These are phyloP conservation scores for Aphanomyces cochlioides DNA, from an alignment of 352 stramenopile genomes.

Conservation along the genomic window DNA sequence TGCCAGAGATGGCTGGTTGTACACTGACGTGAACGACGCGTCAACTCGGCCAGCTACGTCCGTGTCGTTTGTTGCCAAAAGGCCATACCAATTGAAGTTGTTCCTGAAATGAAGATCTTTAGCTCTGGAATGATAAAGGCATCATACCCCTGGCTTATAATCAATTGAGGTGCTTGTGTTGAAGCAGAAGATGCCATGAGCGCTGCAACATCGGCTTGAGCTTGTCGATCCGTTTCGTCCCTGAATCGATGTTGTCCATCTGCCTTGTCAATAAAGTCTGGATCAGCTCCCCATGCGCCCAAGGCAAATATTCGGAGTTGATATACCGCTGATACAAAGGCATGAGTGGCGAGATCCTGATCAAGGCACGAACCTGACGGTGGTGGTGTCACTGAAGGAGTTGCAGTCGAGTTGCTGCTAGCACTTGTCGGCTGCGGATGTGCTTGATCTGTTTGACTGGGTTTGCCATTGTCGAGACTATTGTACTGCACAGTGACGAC, in stretches of 20 bases:
- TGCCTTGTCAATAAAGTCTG: slow-evolving; percentile 31
- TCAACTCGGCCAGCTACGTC: slow-evolving; percentile 34
- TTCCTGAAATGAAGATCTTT: slow-evolving; percentile 11
- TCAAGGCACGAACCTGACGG: too few relatives aligned
- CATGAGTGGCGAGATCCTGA: too few relatives aligned
- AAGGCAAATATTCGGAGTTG: slow-evolving; percentile 33
- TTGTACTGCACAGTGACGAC: slow-evolving; percentile 6
- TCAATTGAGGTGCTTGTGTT: slow-evolving; percentile 35
- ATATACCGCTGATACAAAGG: background rate
- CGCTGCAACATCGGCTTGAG: slow-evolving; percentile 33
- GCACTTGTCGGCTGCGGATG: background rate
- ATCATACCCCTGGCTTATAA: slow-evolving; percentile 32
- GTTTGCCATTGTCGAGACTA: background rate
- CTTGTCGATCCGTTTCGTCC: slow-evolving; percentile 34
- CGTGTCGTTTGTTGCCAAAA: slow-evolving; percentile 38
- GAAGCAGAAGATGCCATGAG: slow-evolving; percentile 36
- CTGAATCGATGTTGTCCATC: slow-evolving; percentile 32
- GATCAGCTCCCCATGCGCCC: slow-evolving; percentile 36
- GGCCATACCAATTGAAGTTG: slow-evolving; percentile 23
- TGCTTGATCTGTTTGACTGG: background rate
- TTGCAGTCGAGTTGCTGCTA: background rate
- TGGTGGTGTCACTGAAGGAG: background rate
- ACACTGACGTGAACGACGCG: slow-evolving; percentile 35
- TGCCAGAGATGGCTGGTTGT: slow-evolving; percentile 34
- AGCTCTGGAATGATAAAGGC: too few relatives aligned